phyloP scores from a whole-genome alignment of 441 rosid genomes.

The Rhodomyrtus psidioides region DNA sequence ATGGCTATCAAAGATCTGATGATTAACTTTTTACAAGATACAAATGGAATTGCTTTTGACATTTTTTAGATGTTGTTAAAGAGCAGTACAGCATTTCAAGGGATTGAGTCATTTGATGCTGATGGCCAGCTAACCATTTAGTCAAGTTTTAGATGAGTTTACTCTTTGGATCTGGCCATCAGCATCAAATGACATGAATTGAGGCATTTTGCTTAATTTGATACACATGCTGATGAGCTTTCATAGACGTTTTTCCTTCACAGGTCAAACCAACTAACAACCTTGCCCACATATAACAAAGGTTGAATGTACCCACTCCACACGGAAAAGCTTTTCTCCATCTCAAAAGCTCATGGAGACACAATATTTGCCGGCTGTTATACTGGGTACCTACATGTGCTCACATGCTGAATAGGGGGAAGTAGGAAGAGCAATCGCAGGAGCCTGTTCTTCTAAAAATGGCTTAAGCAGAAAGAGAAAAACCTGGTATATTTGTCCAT shows the following conservation, averaged over 20 bases:
- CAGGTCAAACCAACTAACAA: not conserved
- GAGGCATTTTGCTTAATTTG: not conserved
- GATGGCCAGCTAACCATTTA: not conserved
- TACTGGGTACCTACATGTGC: not conserved
- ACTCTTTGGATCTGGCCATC: not conserved
- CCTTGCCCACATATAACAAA: not conserved
- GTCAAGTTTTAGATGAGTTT: not conserved
- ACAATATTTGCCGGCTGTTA: not conserved
- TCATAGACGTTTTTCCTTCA: not conserved
- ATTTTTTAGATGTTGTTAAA: not conserved
- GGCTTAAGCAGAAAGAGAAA: constrained; percentile 2
- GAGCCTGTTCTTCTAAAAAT: not conserved
- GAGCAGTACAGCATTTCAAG: not conserved
- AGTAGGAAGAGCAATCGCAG: not conserved
- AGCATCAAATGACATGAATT: not conserved
- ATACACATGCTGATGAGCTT: not conserved
- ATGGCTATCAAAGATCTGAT: not conserved
- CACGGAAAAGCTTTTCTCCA: not conserved
- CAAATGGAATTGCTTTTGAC: not conserved
- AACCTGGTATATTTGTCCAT: constrained; percentile 97
- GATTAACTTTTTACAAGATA: not conserved
- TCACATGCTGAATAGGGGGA: not conserved
- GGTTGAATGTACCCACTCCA: not conserved
- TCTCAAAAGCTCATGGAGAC: not conserved
- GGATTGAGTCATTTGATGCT: not conserved